Percentiles rank a stretch among this genome's conserved stretches.
These are phyloP conservation scores for Phytopythium helicoides DNA, from an alignment of 352 stramenopile genomes.

Conservation along the genomic window DNA sequence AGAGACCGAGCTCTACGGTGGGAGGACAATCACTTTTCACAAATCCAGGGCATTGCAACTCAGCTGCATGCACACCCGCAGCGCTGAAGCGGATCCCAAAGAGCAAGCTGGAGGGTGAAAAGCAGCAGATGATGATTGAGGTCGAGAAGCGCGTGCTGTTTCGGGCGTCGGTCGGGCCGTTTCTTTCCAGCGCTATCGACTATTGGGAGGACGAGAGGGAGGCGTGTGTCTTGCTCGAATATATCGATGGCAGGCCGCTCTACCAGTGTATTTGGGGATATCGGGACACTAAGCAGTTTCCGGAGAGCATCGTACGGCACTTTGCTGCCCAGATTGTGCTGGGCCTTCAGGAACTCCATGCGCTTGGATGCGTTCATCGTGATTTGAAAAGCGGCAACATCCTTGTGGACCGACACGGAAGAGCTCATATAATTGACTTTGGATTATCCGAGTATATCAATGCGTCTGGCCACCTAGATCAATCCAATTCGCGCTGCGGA, in stretches of 20 bases:
- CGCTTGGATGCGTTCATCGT: conserved; percentile 56
- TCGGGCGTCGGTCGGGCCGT: conserved; percentile 9
- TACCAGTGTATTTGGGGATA: conserved; percentile 76
- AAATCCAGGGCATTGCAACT: background rate
- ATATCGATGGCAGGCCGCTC: conserved; percentile 52
- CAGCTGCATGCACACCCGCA: conserved; percentile 7
- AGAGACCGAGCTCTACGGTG: conserved; percentile 31
- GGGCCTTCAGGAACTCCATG: conserved; percentile 51
- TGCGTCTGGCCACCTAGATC: background rate
- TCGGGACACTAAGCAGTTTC: conserved; percentile 31
- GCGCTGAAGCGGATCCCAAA: conserved; percentile 59
- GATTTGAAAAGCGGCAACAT: conserved; percentile 84
- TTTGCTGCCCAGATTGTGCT: conserved; percentile 72
- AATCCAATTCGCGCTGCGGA: conserved; percentile 50
- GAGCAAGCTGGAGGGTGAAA: conserved; percentile 22
- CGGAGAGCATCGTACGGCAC: conserved; percentile 51
- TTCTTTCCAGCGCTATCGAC: conserved; percentile 42
- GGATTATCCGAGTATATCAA: conserved; percentile 40
- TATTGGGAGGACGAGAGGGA: conserved; percentile 22
- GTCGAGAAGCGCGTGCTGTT: conserved; percentile 49
- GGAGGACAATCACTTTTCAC: background rate
- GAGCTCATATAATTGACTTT: conserved; percentile 72
- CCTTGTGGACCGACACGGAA: conserved; percentile 37
- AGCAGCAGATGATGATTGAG: conserved; percentile 43
- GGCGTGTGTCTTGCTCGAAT: conserved; percentile 49